phyloP scores from a whole-genome alignment of 345 rosid genomes.

The Sapria himalayana region DNA sequence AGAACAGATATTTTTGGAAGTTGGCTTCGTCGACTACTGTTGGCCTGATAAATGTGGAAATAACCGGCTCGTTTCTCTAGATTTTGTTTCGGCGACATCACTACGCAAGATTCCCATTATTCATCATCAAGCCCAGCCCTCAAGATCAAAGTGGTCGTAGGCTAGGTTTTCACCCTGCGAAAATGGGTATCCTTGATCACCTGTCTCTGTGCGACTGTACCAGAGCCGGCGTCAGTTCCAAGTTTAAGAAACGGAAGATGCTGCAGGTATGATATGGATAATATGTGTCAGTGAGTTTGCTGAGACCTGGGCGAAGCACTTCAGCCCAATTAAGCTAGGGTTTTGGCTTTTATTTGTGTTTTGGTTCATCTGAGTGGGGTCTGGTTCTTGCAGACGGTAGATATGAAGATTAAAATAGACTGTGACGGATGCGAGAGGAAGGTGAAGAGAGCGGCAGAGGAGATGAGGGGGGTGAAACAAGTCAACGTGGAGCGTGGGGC shows the following conservation, averaged over 20 bases:
- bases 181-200: conserved; percentile 84
- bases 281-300: too few relatives aligned
- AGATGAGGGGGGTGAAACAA: conserved; percentile 70
- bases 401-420: conserved; percentile 68
- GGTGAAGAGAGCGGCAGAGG: conserved; percentile 58
- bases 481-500: conserved; percentile 66
- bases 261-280: conserved; percentile 81
- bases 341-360: background rate
- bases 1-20: too few relatives aligned
- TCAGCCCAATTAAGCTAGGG: background rate
- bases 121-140: too few relatives aligned
- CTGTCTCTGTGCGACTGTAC: conserved; percentile 71
- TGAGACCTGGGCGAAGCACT: background rate
- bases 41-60: too few relatives aligned
- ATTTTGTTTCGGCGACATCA: too few relatives aligned
- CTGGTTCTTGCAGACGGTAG: conserved; percentile 47
- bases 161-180: too few relatives aligned
- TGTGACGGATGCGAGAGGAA: conserved; percentile 96
- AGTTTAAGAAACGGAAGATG: conserved; percentile 36
- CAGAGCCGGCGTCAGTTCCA: conserved; percentile 32
- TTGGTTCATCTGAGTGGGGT: background rate
- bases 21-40: too few relatives aligned
- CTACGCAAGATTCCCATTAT: too few relatives aligned
- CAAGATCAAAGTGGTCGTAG: too few relatives aligned
- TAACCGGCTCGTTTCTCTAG: too few relatives aligned